Percentiles rank a stretch among this genome's conserved stretches.
Conservation (phyloP, 768 basidiomycete species). For the Kwoniella sp. region DNA sequence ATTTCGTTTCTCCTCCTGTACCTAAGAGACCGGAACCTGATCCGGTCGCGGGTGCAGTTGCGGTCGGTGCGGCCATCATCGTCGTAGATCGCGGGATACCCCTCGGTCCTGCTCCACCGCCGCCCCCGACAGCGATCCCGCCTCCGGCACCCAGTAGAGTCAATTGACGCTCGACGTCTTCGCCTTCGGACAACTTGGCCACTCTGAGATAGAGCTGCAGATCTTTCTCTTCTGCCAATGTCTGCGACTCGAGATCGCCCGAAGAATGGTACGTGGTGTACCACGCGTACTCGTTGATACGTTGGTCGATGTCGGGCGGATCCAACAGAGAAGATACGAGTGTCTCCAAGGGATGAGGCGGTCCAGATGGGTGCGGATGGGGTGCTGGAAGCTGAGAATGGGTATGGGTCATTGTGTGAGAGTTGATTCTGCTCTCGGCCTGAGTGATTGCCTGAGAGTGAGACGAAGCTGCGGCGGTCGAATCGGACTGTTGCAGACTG, state of each 20-base stretch:
- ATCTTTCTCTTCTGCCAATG: conserved; percentile 52
- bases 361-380: conserved; percentile 4
- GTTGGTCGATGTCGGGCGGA: conserved; percentile 38
- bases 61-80: background rate
- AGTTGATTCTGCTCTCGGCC: background rate
- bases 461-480: background rate
- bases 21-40: background rate
- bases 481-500: conserved; percentile 4
- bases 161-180: conserved; percentile 24
- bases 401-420: background rate
- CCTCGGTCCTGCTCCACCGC: conserved; percentile 3
- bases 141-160: background rate
- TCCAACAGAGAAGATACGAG: conserved; percentile 63
- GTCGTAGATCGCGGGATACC: background rate
- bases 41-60: background rate
- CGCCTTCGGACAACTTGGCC: conserved; percentile 39
- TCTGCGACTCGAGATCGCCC: conserved; percentile 40
- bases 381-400: background rate
- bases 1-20: background rate
- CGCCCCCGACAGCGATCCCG: background rate
- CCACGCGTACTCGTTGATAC: conserved; percentile 46
- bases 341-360: conserved; percentile 62
- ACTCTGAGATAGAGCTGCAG: conserved; percentile 46
- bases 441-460: background rate
- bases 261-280: conserved; percentile 50